Base-by-base conservation (phyloP, 139 green algal species). In the Microglena sp. region DNA sequence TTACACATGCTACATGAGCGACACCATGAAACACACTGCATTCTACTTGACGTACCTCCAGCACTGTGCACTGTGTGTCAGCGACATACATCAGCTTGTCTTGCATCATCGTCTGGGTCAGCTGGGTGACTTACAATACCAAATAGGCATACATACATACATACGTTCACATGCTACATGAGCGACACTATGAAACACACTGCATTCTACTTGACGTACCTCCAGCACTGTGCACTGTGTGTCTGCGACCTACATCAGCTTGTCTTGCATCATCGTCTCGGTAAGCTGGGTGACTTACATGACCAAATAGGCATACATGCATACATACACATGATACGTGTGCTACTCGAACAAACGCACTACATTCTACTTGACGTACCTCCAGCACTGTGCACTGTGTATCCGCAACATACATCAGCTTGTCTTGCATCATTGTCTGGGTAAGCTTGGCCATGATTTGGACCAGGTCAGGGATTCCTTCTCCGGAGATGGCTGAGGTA, bases 381-480 rank as follows among this genome's bases (percentile, higher is more conserved):
- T 65, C 58, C 33, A 65, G 58, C 58, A 65, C 58, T 4, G 58
- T 65, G 58, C 32, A 50, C 24, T 67, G 60, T 27, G 60, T 31
- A 11, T 62, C 63, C 4, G 33, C 46, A 30, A 97, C 79, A 69
- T 89, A 96, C 81, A 92, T 95, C 59, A 99, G 93, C n/a, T 86
- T 71, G 34, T 97, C 84, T 27, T 65, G 74, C 88, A 96, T 94
- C 73, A 93, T 86, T 45, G 54, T 84, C 82, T 98, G 89, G 18
- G 93, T 97, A 4, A 99, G 81, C 76, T 97, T 87, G 24, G 95
- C 86, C 56, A 99, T 81, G 45, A 97, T 74, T 75, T 97, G 82
- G 66, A 96, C 74, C 69, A 96, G 70, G 74, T 95, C 89, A 0
- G 89, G 86, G 31, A 50, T 50, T 11, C 40, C 11, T 50, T 11